Base-by-base conservation (phyloP, 768 basidiomycete species). In the Xanthoconium stramineum region DNA sequence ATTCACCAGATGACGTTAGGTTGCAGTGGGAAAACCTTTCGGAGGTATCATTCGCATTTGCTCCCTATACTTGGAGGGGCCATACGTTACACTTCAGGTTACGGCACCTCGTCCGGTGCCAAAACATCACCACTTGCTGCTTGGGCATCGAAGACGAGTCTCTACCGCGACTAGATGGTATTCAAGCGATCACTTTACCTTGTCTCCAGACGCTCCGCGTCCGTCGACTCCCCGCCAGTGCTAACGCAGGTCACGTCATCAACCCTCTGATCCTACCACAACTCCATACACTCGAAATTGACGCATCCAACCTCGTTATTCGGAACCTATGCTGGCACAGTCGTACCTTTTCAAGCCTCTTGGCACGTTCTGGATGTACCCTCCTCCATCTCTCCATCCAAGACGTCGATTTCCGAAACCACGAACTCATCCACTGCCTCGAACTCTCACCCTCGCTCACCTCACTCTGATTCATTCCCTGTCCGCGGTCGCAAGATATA, bases 391-490 rank as follows among this genome's bases (percentile, higher is more conserved):
- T 63, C 13, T 59, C 58, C 29, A 59, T 65, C 29, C 43, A 43
- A 32, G 58, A 59, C 8, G 50, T 66, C 14, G 14, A 57, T 28
- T 61, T 68, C 53, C 56, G 62, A 11, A 58, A 59, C 33, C 47
- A 62, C 5, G 67, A 66, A n/a, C 33, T 66, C 12, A 6, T 69
- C 37, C 61, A 55, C 3, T 64, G 67, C 33, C 59, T 67, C 29
- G 38, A 24, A 24, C 24, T 24, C 24, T 24, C 24, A 24, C 24
- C 24, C 24, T 24, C 24, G 24, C 24, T 24, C 4, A 24, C 24
- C 48, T 55, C 58, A 32, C 39, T 66, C 29, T 30, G 51, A 36
- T 61, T 66, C 40, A 57, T 65, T 28, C 63, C 61, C 36, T 61
- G 37, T 6, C 63, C 63, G 19, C 56, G 57, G 24, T 61, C 57